Evolutionary conservation across 768 basidiomycete species (phyloP), one percentile per base, ranked within the genome.

Genomic region (Amanita molliuscula): DNA sequence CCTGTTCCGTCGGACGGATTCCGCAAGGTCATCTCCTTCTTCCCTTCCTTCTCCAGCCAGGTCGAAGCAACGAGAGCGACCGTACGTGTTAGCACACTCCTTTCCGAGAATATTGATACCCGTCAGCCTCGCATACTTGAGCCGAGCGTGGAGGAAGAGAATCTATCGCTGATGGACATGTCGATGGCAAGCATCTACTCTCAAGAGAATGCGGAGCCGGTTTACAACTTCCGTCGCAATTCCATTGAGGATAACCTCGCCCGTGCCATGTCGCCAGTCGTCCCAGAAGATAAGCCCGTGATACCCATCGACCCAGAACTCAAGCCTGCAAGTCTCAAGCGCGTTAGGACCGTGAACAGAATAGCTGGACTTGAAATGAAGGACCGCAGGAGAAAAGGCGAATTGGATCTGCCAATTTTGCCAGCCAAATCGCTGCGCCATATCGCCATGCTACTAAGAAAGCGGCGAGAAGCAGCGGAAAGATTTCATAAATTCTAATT

Each of bases 301-400:
- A n/a, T n/a, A n/a, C n/a, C n/a, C n/a, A n/a, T n/a, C n/a, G n/a
- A n/a, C n/a, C 13, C 3, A 3, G 1, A 13, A 13, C 4, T 31
- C 13, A 11, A 31, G 31, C 13, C 31, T 13, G 31, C 4, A 13
- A 31, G 31, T 31, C 31, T 46, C 33, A 46, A 46, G 29, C 29
- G 44, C 11, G 44, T 46, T 8, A 46, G 44, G 34, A 46, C 44
- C 11, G 44, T 46, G 20, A 34, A 46, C 31, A 23, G 15, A 11
- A 18, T 9, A 18, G 31, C 44, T 9, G 44, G 44, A 33, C 20
- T 46, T 18, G 44, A 33, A 23, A 46, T 46, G 44, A 33, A 34
- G 25, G 44, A 46, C 25, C 44, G 44, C 31, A 35, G 44, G 29
- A 46, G 44, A 35, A 46, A 46, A 34, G 44, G 44, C 31, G 18